Evolutionary conservation across 2,329 filamentous ascomycete genomes (phyloP).

Genomic region (Botrytis byssoidea): DNA sequence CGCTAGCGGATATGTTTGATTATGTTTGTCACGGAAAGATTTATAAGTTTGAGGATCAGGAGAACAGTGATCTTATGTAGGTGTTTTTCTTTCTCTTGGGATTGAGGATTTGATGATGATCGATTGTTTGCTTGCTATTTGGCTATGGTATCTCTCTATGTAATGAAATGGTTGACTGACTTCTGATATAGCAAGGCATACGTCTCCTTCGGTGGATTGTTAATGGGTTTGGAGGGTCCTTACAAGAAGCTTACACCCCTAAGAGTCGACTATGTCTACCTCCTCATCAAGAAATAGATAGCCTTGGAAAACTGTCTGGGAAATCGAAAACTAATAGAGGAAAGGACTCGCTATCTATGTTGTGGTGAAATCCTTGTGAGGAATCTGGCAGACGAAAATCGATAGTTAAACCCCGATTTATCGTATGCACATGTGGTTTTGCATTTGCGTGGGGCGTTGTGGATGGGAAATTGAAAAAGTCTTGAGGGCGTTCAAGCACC

Average conservation of each 20-base stretch:
- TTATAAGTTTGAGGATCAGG: slow-evolving; percentile 80
- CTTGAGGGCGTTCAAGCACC: slow-evolving; percentile 25
- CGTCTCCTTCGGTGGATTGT: slow-evolving; percentile 86
- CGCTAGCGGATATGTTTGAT: slow-evolving; percentile 76
- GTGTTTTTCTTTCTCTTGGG: slow-evolving; percentile 41
- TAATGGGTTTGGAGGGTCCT: slow-evolving; percentile 88
- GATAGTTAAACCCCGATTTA: slow-evolving; percentile 5
- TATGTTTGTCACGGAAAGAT: slow-evolving; percentile 89
- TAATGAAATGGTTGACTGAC: slow-evolving; percentile 15
- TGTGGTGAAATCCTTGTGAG: background rate
- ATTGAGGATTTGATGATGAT: background rate
- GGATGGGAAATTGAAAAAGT: slow-evolving; percentile 30
- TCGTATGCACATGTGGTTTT: slow-evolving; percentile 28
- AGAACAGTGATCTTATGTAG: slow-evolving; percentile 81
- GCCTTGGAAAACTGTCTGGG: background rate
- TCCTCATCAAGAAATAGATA: slow-evolving; percentile 83
- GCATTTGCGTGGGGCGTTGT: slow-evolving; percentile 30
- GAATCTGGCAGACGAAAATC: slow-evolving; percentile 5
- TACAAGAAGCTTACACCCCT: slow-evolving; percentile 93
- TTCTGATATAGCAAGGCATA: slow-evolving; percentile 73
- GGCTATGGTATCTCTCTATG: background rate
- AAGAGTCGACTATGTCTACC: slow-evolving; percentile 89
- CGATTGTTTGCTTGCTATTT: background rate
- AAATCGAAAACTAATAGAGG: background rate
- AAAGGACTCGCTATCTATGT: slow-evolving; percentile 1